Evolutionary conservation across 805 yeast genomes (phyloP).

Genomic region (Saturnispora hagleri): DNA sequence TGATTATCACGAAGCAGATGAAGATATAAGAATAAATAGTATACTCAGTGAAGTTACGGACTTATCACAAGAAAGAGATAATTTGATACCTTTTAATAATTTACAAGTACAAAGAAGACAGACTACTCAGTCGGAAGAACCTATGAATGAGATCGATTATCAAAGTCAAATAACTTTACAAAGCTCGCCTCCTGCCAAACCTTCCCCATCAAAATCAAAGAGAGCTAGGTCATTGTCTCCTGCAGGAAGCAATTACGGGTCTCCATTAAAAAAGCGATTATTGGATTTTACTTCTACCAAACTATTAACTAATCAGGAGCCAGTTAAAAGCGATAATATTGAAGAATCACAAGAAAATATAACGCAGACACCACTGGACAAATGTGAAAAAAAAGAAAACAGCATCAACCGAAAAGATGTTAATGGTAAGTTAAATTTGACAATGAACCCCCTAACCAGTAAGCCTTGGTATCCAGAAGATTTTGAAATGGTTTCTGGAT

Average conservation of each 20-base stretch:
- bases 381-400: not conserved
- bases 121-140: not conserved
- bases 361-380: not conserved
- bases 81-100: not conserved
- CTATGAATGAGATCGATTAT: not conserved
- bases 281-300: not conserved
- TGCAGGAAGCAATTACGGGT: not conserved
- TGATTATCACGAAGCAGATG: not conserved
- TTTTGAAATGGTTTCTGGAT: conserved; percentile 25
- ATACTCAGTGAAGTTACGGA: conserved; percentile 4
- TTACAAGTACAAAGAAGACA: not conserved
- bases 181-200: not conserved
- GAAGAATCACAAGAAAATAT: not conserved
- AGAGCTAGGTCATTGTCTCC: not conserved
- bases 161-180: not conserved
- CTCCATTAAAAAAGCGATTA: not conserved
- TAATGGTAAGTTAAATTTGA: conserved; percentile 15
- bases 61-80: not conserved
- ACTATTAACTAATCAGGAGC: too few species aligned
- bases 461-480: conserved; percentile 31
- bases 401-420: not conserved
- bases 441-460: conserved; percentile 20
- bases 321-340: not conserved
- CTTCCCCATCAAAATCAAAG: not conserved
- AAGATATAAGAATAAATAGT: not conserved